Conservation (phyloP, 345 rosid genomes). For the Camelina laxa region DNA sequence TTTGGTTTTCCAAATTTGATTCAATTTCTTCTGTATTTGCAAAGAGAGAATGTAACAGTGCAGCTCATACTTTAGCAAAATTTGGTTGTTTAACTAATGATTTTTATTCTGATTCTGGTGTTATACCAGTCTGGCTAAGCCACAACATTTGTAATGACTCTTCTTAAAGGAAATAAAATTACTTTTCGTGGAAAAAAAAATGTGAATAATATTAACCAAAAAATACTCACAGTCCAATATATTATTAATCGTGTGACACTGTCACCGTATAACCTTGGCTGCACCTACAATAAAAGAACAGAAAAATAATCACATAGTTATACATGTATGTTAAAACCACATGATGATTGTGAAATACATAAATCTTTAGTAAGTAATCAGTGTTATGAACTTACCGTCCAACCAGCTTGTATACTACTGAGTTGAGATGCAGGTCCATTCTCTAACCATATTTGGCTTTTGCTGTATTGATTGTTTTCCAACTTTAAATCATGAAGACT, state of each 20-base stretch:
- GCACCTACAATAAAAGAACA: conserved; percentile 13
- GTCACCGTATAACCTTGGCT: conserved; percentile 38
- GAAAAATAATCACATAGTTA: neutral
- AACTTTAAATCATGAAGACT: conserved; percentile 24
- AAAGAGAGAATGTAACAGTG: too few species aligned
- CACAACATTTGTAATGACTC: too few species aligned
- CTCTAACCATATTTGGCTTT: conserved; percentile 36
- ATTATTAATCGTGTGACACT: conserved; percentile 31
- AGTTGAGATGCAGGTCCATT: conserved; percentile 23
- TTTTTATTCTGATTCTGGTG: too few species aligned
- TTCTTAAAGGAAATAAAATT: too few species aligned
- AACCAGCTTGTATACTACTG: conserved; percentile 42
- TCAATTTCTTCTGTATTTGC: too few species aligned
- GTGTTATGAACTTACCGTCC: conserved; percentile 29
- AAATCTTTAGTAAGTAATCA: neutral
- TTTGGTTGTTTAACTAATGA: too few species aligned
- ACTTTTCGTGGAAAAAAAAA: too few species aligned
- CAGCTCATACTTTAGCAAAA: too few species aligned
- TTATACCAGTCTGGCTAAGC: too few species aligned
- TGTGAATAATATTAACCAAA: neutral
- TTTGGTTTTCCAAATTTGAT: too few species aligned
- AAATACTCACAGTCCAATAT: conserved; percentile 37
- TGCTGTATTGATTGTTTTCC: conserved; percentile 21
- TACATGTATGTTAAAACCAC: neutral
- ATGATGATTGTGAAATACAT: neutral